Percentiles rank a stretch among this genome's conserved stretches.
Evolutionary conservation across 805 yeast species (phyloP).

Genomic region (Myxozyma melibiosi): DNA sequence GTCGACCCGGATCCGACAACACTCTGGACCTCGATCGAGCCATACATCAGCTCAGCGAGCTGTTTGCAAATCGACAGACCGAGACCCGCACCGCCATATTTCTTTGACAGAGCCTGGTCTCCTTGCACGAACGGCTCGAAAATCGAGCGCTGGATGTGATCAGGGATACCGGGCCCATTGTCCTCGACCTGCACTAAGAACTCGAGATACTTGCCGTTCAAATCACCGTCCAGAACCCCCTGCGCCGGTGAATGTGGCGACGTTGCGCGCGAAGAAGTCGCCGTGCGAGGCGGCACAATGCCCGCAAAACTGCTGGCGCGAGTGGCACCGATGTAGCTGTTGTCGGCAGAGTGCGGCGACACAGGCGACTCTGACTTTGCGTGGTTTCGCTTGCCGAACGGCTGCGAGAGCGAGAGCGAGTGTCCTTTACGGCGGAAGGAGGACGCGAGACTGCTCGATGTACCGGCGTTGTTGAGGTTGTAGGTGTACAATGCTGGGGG

Average conservation of each 20-base stretch:
- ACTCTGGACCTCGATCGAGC: conserved; percentile 74
- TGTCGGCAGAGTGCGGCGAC: not conserved
- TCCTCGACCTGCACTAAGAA: conserved; percentile 76
- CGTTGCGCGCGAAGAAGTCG: not conserved
- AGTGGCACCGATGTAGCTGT: no score
- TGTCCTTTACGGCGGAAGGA: conserved; percentile 10
- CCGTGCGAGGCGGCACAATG: not conserved
- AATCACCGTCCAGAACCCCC: conserved; percentile 14
- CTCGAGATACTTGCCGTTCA: conserved; percentile 54
- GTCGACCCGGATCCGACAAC: conserved; percentile 80
- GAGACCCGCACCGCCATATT: conserved; percentile 94
- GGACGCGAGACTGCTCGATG: conserved; percentile 5
- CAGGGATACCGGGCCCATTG: conserved; percentile 93
- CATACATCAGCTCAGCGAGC: conserved; percentile 87
- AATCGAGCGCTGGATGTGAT: conserved; percentile 75
- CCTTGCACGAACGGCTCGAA: conserved; percentile 98
- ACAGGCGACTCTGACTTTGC: conserved; percentile 1
- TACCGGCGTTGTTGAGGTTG: not conserved
- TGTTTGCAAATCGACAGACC: conserved; percentile 90
- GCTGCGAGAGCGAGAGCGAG: conserved; percentile 8
- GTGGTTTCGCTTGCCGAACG: not conserved
- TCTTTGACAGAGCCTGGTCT: conserved; percentile 87
- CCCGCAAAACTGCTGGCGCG: not conserved
- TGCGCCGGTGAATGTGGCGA: conserved; percentile 1
- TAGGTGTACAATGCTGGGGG: not conserved